Conservation (phyloP, 176 grass and related monocot species). For the Triticum turgidum region DNA sequence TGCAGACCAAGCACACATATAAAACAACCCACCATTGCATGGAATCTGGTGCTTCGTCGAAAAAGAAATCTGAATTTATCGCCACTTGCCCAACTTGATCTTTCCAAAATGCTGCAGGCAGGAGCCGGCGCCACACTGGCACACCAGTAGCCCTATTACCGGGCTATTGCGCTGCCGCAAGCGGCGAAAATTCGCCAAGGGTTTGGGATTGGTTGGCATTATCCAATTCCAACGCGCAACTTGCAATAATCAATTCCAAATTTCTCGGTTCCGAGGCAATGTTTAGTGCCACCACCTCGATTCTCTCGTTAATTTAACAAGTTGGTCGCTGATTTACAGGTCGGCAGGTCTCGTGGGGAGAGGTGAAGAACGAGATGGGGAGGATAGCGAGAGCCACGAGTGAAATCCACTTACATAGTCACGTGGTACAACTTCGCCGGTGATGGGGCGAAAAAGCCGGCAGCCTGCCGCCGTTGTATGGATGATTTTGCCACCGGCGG, state of each 20-base stretch:
- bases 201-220: neutral
- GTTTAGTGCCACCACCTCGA: neutral
- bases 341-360: neutral
- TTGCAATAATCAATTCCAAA: neutral
- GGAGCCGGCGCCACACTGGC: constrained; percentile 18
- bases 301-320: neutral
- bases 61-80: constrained; percentile 22
- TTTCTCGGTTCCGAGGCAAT: neutral
- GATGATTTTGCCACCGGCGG: neutral
- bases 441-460: neutral
- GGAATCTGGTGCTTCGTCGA: constrained; percentile 25
- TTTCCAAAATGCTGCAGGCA: neutral
- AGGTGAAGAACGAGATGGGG: neutral
- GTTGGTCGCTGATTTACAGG: neutral
- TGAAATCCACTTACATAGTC: neutral
- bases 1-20: constrained; percentile 16
- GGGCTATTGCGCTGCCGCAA: neutral
- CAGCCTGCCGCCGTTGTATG: neutral
- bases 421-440: neutral
- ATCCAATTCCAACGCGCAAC: constrained; percentile 11
- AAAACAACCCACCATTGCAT: constrained; percentile 3
- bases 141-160: neutral
- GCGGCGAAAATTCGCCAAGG: neutral
- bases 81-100: constrained; percentile 14
- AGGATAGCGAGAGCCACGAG: neutral